These are phyloP conservation scores for Castanea sativa DNA, from an alignment of 306 rosid genomes.

Conservation along the genomic window DNA sequence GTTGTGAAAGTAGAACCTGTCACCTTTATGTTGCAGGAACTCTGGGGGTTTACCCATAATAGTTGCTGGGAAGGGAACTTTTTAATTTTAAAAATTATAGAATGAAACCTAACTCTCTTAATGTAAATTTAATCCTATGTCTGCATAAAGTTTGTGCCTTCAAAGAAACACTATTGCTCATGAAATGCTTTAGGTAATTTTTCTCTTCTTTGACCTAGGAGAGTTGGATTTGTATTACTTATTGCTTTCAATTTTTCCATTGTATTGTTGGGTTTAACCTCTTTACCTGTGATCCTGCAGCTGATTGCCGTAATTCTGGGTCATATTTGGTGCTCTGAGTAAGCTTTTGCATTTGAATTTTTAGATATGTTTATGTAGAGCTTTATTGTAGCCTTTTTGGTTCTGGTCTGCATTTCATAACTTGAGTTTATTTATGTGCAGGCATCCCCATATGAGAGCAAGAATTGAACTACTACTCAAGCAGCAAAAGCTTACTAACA, in stretches of 20 bases:
- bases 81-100: not conserved
- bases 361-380: not conserved
- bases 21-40: too few relatives aligned
- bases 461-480: constrained; percentile 86
- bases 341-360: constrained; percentile 30
- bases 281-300: constrained; percentile 51
- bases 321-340: constrained; percentile 95
- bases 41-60: too few relatives aligned
- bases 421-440: constrained; percentile 27
- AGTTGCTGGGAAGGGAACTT: too few relatives aligned
- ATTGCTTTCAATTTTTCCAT: not conserved
- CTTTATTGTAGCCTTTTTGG: constrained; percentile 12
- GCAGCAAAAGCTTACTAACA: constrained; percentile 79
- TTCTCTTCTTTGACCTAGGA: not conserved
- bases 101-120: not conserved
- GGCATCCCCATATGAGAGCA: constrained; percentile 80
- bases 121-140: not conserved
- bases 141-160: not conserved
- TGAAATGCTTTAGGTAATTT: not conserved
- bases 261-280: constrained; percentile 15
- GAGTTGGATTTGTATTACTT: not conserved
- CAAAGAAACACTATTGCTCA: not conserved
- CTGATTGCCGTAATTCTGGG: constrained; percentile 86
- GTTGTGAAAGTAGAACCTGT: too few relatives aligned
- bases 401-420: constrained; percentile 8